A percentile compares a stretch with the other conserved stretches of the same genome.
Evolutionary conservation across 1,284 basidiomycete genomes (phyloP).

Genomic region (Cutaneotrichosporon daszewskae): DNA sequence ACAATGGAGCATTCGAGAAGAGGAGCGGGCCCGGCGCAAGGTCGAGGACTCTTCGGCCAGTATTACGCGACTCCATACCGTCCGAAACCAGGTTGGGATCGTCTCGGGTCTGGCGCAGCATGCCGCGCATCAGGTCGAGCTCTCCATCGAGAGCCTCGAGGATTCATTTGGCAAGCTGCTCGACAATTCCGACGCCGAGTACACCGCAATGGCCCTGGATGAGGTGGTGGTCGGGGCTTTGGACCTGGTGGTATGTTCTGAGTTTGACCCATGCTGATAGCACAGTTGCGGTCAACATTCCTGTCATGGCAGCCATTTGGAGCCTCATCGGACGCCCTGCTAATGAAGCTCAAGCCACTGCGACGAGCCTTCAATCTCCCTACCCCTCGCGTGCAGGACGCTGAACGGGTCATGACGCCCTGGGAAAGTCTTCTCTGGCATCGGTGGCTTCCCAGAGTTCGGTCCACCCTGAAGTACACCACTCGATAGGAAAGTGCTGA

Average conservation of each 20-base stretch:
- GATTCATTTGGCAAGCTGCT: constrained; percentile 65
- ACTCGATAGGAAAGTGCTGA: too few relatives aligned
- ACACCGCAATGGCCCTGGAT: constrained; percentile 72
- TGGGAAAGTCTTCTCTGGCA: constrained; percentile 94
- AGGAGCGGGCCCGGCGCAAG: constrained; percentile 64
- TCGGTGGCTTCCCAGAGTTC: constrained; percentile 88
- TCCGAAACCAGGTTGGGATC: too few relatives aligned
- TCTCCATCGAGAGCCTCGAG: constrained; percentile 64
- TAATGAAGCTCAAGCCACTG: constrained; percentile 43
- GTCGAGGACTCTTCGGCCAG: constrained; percentile 55
- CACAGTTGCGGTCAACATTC: constrained; percentile 26
- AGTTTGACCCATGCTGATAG: too few relatives aligned
- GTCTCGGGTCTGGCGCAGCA: background rate
- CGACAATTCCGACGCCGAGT: constrained; percentile 68
- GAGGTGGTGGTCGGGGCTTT: constrained; percentile 90
- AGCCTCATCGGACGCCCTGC: constrained; percentile 29
- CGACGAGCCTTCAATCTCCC: constrained; percentile 38
- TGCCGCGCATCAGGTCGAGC: constrained; percentile 15
- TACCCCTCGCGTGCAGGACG: background rate
- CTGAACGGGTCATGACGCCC: constrained; percentile 67
- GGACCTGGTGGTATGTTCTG: constrained; percentile 65
- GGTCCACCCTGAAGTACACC: constrained; percentile 83
- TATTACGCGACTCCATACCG: too few relatives aligned
- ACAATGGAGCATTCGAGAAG: constrained; percentile 57
- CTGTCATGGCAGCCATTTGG: constrained; percentile 40